A percentile compares a stretch with the other conserved stretches of the same genome.
phyloP scores from a whole-genome alignment of 75 land plant genomes.

The Sequoiadendron giganteum region DNA sequence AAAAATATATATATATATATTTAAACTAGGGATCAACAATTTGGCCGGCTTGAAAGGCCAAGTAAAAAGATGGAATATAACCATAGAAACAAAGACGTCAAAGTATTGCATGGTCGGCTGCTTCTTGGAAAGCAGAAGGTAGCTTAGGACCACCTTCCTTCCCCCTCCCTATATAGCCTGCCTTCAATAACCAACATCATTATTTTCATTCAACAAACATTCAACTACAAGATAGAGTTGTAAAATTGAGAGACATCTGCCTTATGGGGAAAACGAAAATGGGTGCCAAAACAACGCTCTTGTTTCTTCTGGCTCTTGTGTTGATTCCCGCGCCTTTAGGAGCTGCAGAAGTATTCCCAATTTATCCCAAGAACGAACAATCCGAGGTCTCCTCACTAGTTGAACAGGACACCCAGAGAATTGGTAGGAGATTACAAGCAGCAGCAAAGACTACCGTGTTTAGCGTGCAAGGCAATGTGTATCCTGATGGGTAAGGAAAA shows the following conservation, averaged over 20 bases:
- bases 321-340: background rate
- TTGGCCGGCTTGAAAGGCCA: too few relatives aligned
- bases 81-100: too few relatives aligned
- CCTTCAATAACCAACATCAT: background rate
- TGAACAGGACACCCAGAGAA: background rate
- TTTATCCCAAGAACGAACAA: background rate
- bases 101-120: too few relatives aligned
- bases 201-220: background rate
- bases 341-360: background rate
- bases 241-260: background rate
- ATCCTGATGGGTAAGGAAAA: conserved; percentile 6
- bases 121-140: too few relatives aligned
- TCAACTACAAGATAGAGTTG: background rate
- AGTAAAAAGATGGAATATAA: too few relatives aligned
- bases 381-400: background rate
- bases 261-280: background rate
- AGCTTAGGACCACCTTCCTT: background rate
- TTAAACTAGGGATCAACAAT: too few relatives aligned
- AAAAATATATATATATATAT: too few relatives aligned
- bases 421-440: conserved; percentile 7
- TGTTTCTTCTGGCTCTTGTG: background rate
- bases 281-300: background rate
- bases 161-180: background rate
- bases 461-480: background rate
- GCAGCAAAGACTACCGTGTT: background rate